Percentiles rank a stretch among this genome's conserved stretches.
Evolutionary conservation across 495 filamentous ascomycete species (phyloP).

Genomic region (Talaromyces ruber): DNA sequence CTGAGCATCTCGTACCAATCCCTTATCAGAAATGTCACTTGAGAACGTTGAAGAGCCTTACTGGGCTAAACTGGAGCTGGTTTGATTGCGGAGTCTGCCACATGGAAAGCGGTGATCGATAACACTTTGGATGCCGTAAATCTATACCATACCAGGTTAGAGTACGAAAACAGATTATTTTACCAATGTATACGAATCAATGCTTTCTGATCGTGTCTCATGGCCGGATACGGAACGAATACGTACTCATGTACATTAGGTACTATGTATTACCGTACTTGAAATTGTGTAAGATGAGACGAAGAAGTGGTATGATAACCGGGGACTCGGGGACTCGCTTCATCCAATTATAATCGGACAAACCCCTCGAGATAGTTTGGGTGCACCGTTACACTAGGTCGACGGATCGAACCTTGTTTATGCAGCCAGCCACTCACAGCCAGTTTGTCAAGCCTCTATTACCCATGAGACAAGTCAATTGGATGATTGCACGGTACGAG

Average conservation of each 20-base stretch:
- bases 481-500: neutral
- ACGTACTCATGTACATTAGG: neutral
- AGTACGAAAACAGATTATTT: neutral
- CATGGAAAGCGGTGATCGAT: neutral
- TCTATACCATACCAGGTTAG: neutral
- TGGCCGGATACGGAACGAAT: neutral
- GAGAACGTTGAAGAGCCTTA: neutral
- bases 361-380: neutral
- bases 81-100: neutral
- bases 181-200: neutral
- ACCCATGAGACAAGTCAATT: neutral
- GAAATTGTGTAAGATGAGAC: neutral
- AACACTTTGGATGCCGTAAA: neutral
- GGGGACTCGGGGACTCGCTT: neutral
- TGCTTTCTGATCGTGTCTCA: neutral
- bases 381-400: neutral
- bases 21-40: neutral
- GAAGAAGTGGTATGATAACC: neutral
- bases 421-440: neutral
- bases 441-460: neutral
- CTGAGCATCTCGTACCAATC: neutral
- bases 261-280: neutral
- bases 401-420: neutral
- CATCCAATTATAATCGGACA: neutral
- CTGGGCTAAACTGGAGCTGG: neutral